Evolutionary conservation across 2,329 filamentous ascomycete species (phyloP).

Genomic region (Aspergillus carbonarius): DNA sequence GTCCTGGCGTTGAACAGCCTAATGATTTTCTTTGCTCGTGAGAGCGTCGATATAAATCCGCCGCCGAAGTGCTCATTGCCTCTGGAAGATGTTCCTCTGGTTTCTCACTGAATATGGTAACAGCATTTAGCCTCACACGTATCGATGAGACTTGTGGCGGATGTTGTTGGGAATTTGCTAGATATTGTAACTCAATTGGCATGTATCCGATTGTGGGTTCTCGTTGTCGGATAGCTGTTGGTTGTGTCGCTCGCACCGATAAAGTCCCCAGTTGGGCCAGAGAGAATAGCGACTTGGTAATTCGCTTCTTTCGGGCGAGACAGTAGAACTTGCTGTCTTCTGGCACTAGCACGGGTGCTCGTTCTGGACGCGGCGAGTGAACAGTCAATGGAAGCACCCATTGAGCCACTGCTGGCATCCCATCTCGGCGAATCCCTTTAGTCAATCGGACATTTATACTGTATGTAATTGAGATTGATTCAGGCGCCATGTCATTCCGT

Average conservation of each 20-base stretch:
- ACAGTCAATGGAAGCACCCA: conserved; percentile 14
- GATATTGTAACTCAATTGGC: conserved; percentile 13
- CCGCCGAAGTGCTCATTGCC: conserved; percentile 3
- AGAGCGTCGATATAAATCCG: conserved; percentile 10
- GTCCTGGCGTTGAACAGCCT: not conserved
- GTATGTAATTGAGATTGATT: conserved; percentile 6
- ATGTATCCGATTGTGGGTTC: not conserved
- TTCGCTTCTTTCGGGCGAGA: not conserved
- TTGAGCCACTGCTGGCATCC: conserved; percentile 3
- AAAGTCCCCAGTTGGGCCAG: conserved; percentile 5
- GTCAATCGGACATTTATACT: conserved; percentile 5
- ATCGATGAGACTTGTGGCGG: conserved; percentile 8
- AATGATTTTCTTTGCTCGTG: not conserved
- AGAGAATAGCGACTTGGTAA: conserved; percentile 8
- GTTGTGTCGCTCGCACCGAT: not conserved
- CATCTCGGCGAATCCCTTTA: not conserved
- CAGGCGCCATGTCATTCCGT: conserved; percentile 11
- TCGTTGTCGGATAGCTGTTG: not conserved
- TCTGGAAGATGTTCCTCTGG: conserved; percentile 17
- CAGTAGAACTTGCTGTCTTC: conserved; percentile 9
- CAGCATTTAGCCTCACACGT: conserved; percentile 11
- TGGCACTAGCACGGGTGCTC: conserved; percentile 10
- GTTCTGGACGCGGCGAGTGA: conserved; percentile 9
- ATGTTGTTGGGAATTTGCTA: not conserved
- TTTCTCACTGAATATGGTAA: conserved; percentile 16